These are phyloP conservation scores for Arabidopsis thaliana DNA, from an alignment of 345 rosid species.

Conservation along the genomic window TAIR10.1 NC_003076.8:23233001-23233500, in stretches of 20 bases:
- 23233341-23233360: slow-evolving; percentile 84
- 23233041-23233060: slow-evolving; percentile 88
- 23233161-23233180: slow-evolving; percentile 51
- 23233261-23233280: slow-evolving; percentile 91
- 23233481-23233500: slow-evolving; percentile 82
- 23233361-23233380: slow-evolving; percentile 71
- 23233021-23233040: slow-evolving; percentile 94
- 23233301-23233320: slow-evolving; percentile 98
- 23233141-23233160: slow-evolving; percentile 94
- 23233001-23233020: slow-evolving; percentile 86
- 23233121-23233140: slow-evolving; percentile 94
- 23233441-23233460: not conserved
- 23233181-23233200: not conserved
- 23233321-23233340: slow-evolving; percentile 76
- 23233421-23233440: not conserved
- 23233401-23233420: not conserved
- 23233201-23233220: not conserved
- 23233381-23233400: slow-evolving; percentile 70
- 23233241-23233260: slow-evolving; percentile 87
- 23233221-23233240: not conserved
- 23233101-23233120: slow-evolving; percentile 96
- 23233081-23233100: slow-evolving; percentile 76
- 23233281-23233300: slow-evolving; percentile 93
- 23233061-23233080: slow-evolving; percentile 62
- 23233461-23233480: not conserved